phyloP scores from a whole-genome alignment of 306 rosid genomes.

The Castanea mollissima region DNA sequence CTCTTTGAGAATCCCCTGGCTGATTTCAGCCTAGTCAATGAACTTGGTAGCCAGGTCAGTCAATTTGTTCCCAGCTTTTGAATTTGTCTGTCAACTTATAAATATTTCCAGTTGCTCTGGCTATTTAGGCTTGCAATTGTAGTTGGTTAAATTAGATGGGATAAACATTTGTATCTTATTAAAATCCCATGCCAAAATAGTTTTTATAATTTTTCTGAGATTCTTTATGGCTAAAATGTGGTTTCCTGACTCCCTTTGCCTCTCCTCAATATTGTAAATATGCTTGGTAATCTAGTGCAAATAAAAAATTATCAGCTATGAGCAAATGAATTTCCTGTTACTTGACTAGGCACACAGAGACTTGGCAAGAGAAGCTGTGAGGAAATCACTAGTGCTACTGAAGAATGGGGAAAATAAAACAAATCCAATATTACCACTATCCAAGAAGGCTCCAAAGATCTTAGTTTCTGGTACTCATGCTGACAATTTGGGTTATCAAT shows the following conservation, averaged over 20 bases:
- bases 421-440: constrained; percentile 73
- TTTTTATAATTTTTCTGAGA: background rate
- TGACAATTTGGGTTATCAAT: constrained; percentile 94
- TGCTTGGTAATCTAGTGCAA: background rate
- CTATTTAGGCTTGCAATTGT: background rate
- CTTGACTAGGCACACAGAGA: constrained; percentile 71
- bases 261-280: background rate
- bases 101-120: background rate
- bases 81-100: background rate
- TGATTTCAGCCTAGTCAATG: constrained; percentile 79
- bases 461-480: constrained; percentile 88
- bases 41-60: constrained; percentile 92
- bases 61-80: constrained; percentile 2
- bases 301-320: background rate
- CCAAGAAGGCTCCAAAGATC: constrained; percentile 63
- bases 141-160: background rate
- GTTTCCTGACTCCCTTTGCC: background rate
- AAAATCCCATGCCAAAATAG: background rate
- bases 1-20: constrained; percentile 87
- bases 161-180: background rate
- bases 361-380: constrained; percentile 96
- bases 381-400: constrained; percentile 82
- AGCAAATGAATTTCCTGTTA: constrained; percentile 14
- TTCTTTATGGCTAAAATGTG: background rate
- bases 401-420: constrained; percentile 81